A percentile compares a stretch with the other conserved stretches of the same genome.
Evolutionary conservation across 176 grass and related monocot genomes (phyloP).

Genomic region (Elymus sibiricus): DNA sequence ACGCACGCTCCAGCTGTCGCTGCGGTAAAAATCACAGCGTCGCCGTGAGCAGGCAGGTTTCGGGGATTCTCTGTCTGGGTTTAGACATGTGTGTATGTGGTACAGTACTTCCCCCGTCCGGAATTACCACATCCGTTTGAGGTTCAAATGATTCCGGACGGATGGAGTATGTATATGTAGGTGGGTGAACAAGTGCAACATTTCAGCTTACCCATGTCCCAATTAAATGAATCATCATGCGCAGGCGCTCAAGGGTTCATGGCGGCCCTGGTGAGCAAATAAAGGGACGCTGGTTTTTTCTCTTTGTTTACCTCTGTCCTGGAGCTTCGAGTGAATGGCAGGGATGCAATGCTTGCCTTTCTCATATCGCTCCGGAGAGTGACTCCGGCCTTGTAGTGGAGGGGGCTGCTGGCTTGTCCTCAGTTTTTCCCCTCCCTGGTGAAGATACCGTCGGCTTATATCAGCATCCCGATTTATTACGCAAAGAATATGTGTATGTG

Average conservation of each 20-base stretch:
- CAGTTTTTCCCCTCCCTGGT: constrained; percentile 15
- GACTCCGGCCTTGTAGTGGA: neutral
- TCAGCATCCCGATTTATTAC: neutral
- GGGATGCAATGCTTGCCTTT: constrained; percentile 44
- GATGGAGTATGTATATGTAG: no score
- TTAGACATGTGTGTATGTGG: no score
- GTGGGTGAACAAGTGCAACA: no score
- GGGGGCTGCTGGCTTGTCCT: neutral
- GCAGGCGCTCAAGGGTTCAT: neutral
- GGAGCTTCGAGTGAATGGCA: constrained; percentile 57
- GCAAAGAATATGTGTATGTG: neutral
- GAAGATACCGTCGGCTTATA: constrained; percentile 27
- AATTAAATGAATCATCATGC: neutral
- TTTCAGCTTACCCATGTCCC: neutral
- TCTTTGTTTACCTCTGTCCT: neutral
- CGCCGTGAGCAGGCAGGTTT: no score
- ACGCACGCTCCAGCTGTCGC: no score
- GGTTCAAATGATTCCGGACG: no score
- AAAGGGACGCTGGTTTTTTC: no score
- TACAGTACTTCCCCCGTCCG: no score
- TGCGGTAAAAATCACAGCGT: no score
- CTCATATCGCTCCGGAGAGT: constrained; percentile 50
- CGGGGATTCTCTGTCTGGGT: no score
- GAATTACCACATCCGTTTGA: no score
- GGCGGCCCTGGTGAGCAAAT: no score